phyloP scores from a whole-genome alignment of 2,329 filamentous ascomycete genomes.

The Colletotrichum destructivum region DNA sequence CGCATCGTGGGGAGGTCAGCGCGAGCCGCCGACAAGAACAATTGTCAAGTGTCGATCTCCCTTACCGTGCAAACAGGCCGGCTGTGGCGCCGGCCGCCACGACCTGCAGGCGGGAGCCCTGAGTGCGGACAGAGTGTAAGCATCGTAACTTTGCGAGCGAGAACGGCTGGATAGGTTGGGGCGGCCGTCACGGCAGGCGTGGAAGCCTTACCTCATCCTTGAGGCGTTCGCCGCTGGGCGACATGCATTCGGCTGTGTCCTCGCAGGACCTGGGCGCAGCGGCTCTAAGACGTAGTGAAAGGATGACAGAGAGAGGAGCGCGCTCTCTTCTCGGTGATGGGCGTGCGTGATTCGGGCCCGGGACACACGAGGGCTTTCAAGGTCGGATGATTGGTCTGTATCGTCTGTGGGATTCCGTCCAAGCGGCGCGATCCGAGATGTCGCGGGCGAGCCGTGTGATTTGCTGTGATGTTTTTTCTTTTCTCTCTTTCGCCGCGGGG shows the following conservation, averaged over 20 bases:
- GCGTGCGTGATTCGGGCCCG: conserved; percentile 34
- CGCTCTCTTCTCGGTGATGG: conserved; percentile 25
- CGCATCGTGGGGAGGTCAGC: conserved; percentile 38
- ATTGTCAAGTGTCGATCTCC: conserved; percentile 20
- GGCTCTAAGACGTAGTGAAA: conserved; percentile 2
- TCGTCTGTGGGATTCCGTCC: conserved; percentile 35
- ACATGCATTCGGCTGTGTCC: conserved; percentile 53
- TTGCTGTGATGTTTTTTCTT: not conserved
- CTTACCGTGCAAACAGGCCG: conserved; percentile 88
- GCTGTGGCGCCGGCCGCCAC: conserved; percentile 74
- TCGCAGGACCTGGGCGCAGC: conserved; percentile 35
- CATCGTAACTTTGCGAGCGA: conserved; percentile 29
- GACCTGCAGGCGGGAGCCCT: conserved; percentile 72
- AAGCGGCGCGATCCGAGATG: conserved; percentile 36
- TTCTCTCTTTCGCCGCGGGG: conserved; percentile 14
- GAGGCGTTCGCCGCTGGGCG: conserved; percentile 59
- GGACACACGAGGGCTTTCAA: conserved; percentile 23
- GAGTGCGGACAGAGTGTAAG: conserved; percentile 33
- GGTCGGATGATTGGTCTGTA: conserved; percentile 33
- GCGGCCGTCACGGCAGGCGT: conserved; percentile 16
- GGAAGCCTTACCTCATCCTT: conserved; percentile 69
- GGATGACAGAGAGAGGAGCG: conserved; percentile 16
- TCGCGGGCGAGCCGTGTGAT: conserved; percentile 11
- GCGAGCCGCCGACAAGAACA: conserved; percentile 9
- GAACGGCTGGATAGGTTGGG: conserved; percentile 9